Base-by-base conservation (phyloP, 2,329 filamentous ascomycete species). In the Tolypocladium amazonense region DNA sequence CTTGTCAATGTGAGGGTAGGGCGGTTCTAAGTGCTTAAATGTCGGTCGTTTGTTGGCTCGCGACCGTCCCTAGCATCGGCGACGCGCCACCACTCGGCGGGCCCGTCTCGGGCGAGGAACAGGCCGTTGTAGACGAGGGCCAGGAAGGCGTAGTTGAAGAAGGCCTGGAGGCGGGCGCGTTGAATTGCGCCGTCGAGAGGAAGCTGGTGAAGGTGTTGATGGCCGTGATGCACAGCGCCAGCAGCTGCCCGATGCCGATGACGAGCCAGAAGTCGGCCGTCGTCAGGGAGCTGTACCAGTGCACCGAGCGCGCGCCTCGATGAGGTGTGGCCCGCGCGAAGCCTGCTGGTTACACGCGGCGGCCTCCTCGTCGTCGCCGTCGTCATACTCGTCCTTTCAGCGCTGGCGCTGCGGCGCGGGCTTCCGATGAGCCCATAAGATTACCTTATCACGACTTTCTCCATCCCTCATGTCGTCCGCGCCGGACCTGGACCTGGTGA, bases 121-220 rank as follows among this genome's bases (percentile, higher is more conserved):
- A 89, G 85, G 45, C 85, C 81, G 30, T 90, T 88, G 79, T 95
- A 99, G 70, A 97, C 84, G 61, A 90, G 59, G 62, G 88, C 88
- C 64, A 99, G 82, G 56, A 97, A 76, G 52, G 92, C 81, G 75
- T 99, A 99, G 76, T 94, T 96, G 82, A 97, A 95, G 68, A 97
- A 84, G 37, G 90, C 91, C 77, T 99, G 94, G 78, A 96, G 59
- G 94, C 91, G 9, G 94, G 94, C 66, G 97, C 95, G 62, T 84
- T 91, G 65, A 88, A 92, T 56, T 86, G 82, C 6, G 76, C 73
- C 12, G 72, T 68, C 60, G 80, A 81, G 37, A 99, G 85, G 59
- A 97, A 84, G 33, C 82, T 84, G 43, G 88, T 90, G 70, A 97
- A 90, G 56, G 94, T 97, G 79, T 95, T 96, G 57, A 92, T 97